Percentiles rank a stretch among this genome's conserved stretches.
Conservation (phyloP, 768 basidiomycete species). For the Pholiota conissans region DNA sequence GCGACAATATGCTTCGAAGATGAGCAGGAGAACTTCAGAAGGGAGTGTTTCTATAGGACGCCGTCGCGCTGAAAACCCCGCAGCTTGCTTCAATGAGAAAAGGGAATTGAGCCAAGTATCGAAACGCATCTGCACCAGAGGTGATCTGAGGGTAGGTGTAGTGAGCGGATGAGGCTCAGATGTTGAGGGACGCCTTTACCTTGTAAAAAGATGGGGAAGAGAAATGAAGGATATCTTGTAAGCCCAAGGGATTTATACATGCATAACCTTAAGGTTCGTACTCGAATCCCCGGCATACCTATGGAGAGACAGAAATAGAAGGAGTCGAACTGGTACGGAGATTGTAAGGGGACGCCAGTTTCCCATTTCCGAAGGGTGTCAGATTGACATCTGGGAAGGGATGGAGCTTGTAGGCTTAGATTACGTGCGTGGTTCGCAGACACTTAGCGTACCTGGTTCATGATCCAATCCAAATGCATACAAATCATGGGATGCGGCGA, state of each 20-base stretch:
- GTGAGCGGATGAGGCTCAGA: not conserved
- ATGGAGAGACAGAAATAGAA: not conserved
- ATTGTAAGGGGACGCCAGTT: not conserved
- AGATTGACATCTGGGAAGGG: not conserved
- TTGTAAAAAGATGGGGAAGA: not conserved
- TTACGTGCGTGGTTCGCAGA: not conserved
- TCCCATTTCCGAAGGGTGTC: not conserved
- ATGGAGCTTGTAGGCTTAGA: not conserved
- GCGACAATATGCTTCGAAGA: conserved; percentile 20
- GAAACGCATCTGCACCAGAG: not conserved
- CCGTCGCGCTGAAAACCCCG: not conserved
- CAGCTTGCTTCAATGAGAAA: not conserved
- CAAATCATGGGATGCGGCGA: not conserved
- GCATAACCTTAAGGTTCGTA: not conserved
- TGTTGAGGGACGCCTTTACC: not conserved
- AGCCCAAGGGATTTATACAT: not conserved
- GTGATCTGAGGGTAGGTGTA: not conserved
- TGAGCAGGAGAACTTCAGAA: conserved; percentile 18
- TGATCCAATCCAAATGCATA: not conserved
- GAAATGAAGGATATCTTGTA: not conserved
- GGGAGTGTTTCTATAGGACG: conserved; percentile 16
- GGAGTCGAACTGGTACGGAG: not conserved
- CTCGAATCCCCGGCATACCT: not conserved
- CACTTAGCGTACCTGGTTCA: conserved; percentile 7
- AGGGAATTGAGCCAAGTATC: not conserved